Evolutionary conservation across 2,329 filamentous ascomycete genomes (phyloP), one percentile per base, ranked within the genome.

Genomic region (Phyllosticta citriasiana): DNA sequence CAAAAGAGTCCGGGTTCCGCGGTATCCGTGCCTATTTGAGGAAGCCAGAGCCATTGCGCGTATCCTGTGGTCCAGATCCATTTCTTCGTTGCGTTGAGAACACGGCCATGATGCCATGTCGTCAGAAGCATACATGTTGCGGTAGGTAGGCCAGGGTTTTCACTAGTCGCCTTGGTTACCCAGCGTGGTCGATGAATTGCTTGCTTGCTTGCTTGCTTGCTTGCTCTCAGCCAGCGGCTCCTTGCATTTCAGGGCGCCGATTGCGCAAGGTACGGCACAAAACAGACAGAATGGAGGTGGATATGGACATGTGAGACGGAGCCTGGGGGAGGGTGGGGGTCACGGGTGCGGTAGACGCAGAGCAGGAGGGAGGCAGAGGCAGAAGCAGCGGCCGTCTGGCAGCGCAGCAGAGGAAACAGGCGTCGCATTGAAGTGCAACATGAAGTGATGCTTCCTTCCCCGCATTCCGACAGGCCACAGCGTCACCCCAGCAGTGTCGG

Each of bases 401-500:
- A 40, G 33, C 10, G 33, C 7, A 10, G 33, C 7, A 40, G 33
- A 9, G n/a, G 40, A n/a, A 47, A n/a, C 40, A n/a, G 40, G 3
- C n/a, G n/a, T 47, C n/a, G 40, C 40, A 47, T 47, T 47, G 14
- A 47, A 40, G 40, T n/a, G 14, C n/a, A 16, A 47, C 14, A 47
- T 22, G 19, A 8, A 30, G 6, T 30, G 27, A 30, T 22, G 40
- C 55, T 56, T 60, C 58, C 55, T 56, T 60, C 58, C 58, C 58
- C 58, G 58, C 58, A 60, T 60, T 60, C 58, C 58, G 53, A 35
- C 24, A 35, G 3, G n/a, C 22, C 47, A 14, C 52, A 55, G 57
- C 58, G 22, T 51, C 53, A 51, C 53, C 58, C 53, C 57, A 59
- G 58, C 53, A 50, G 51, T 60, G 10, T 51, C 33, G 51, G 16